A percentile compares a stretch with the other conserved stretches of the same genome.
Conservation (phyloP, 2,329 filamentous ascomycete species). For the Microdochium nivale region DNA sequence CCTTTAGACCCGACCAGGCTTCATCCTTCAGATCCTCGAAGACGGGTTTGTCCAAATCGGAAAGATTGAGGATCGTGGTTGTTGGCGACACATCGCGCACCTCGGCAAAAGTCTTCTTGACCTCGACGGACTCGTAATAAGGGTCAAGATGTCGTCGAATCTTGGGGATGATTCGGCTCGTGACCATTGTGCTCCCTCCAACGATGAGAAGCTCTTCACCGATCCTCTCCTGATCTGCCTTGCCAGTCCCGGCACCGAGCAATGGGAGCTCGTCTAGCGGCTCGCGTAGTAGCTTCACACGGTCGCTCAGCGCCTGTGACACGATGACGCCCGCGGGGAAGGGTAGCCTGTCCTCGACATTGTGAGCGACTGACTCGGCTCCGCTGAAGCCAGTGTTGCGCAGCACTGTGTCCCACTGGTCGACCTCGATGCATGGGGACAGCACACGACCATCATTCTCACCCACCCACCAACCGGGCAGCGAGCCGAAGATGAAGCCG, state of each 20-base stretch:
- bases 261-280: not conserved
- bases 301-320: not conserved
- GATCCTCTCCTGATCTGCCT: not conserved
- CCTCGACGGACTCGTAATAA: not conserved
- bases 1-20: not conserved
- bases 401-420: not conserved
- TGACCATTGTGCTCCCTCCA: not conserved
- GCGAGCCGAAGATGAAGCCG: conserved; percentile 7
- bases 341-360: not conserved
- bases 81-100: not conserved
- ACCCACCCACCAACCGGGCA: conserved; percentile 10
- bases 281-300: not conserved
- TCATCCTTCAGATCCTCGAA: not conserved
- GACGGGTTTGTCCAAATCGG: not conserved
- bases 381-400: not conserved
- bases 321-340: not conserved
- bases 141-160: not conserved
- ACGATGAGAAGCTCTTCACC: not conserved
- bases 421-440: not conserved
- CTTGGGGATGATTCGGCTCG: not conserved
- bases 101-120: not conserved
- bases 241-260: not conserved
- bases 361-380: not conserved
- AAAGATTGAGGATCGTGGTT: not conserved
- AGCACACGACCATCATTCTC: not conserved